Conservation (phyloP, 2,329 filamentous ascomycete species). For the Coniochaeta pulveracea region DNA sequence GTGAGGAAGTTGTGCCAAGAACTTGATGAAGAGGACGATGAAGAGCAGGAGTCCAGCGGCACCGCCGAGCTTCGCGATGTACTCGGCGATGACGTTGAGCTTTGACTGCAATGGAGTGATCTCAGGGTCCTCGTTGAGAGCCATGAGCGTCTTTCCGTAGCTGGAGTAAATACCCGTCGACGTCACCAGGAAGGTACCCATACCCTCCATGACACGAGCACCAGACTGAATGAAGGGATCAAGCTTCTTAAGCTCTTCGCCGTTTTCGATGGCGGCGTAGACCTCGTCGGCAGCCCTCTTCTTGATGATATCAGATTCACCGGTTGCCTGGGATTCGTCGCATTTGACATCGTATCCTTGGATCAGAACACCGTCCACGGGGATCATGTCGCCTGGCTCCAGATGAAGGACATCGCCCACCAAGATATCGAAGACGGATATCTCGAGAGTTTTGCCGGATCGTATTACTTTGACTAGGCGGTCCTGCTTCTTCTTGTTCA, state of each 20-base stretch:
- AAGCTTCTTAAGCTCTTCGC: slow-evolving; percentile 57
- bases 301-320: slow-evolving; percentile 65
- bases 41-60: slow-evolving; percentile 71
- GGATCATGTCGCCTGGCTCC: slow-evolving; percentile 66
- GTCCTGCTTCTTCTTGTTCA: slow-evolving; percentile 72
- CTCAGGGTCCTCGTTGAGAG: slow-evolving; percentile 61
- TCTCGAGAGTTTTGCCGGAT: slow-evolving; percentile 57
- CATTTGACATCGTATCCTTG: slow-evolving; percentile 65
- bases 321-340: slow-evolving; percentile 69
- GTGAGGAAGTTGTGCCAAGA: slow-evolving; percentile 56
- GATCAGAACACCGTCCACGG: slow-evolving; percentile 63
- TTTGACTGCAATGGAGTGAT: slow-evolving; percentile 69
- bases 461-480: slow-evolving; percentile 61
- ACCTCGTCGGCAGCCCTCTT: slow-evolving; percentile 59
- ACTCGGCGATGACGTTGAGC: slow-evolving; percentile 63
- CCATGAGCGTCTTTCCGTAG: slow-evolving; percentile 66
- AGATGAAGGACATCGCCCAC: slow-evolving; percentile 61
- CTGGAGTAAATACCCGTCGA: slow-evolving; percentile 64
- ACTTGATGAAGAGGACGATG: slow-evolving; percentile 76
- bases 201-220: slow-evolving; percentile 64
- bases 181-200: slow-evolving; percentile 64
- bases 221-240: slow-evolving; percentile 83
- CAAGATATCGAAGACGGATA: slow-evolving; percentile 58
- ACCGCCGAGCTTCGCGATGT: slow-evolving; percentile 69
- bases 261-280: slow-evolving; percentile 55